These are phyloP conservation scores for Begonia peltatifolia DNA, from an alignment of 306 rosid genomes.

Conservation along the genomic window DNA sequence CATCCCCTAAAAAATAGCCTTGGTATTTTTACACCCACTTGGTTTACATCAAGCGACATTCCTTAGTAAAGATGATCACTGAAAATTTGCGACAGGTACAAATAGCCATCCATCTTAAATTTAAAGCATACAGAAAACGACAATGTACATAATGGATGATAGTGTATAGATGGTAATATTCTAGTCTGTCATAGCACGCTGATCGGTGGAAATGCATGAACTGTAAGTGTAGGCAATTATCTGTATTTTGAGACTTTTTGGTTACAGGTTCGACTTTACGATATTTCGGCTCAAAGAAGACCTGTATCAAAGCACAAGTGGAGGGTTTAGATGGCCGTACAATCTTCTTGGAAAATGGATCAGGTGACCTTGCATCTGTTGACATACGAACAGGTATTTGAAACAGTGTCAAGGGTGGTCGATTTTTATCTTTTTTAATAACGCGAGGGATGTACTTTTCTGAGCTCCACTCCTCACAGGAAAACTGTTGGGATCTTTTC, in stretches of 20 bases:
- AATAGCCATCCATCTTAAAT: conserved; percentile 55
- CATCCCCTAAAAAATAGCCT: conserved; percentile 87
- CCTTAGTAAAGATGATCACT: conserved; percentile 66
- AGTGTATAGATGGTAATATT: no score
- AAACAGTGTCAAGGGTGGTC: background rate
- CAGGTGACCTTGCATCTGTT: conserved; percentile 86
- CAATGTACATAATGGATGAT: no score
- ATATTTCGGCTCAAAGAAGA: conserved; percentile 86
- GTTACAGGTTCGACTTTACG: conserved; percentile 75
- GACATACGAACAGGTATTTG: conserved; percentile 76
- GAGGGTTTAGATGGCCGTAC: conserved; percentile 71
- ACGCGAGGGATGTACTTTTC: background rate
- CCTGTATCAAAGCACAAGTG: conserved; percentile 75
- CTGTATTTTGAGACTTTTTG: no score
- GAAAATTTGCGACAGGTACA: conserved; percentile 84
- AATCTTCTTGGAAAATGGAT: conserved; percentile 74
- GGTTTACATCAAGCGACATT: conserved; percentile 79
- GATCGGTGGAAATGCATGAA: no score
- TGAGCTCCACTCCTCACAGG: conserved; percentile 29
- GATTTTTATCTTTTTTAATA: conserved; percentile 6
- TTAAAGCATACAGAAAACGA: no score
- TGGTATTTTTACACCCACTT: conserved; percentile 83
- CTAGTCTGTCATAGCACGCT: no score
- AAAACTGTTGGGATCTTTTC: conserved; percentile 57
- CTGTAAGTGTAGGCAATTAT: no score